These are phyloP conservation scores for Haplosporangium gracile DNA, from an alignment of 192 early-diverging fungal species.

Conservation along the genomic window DNA sequence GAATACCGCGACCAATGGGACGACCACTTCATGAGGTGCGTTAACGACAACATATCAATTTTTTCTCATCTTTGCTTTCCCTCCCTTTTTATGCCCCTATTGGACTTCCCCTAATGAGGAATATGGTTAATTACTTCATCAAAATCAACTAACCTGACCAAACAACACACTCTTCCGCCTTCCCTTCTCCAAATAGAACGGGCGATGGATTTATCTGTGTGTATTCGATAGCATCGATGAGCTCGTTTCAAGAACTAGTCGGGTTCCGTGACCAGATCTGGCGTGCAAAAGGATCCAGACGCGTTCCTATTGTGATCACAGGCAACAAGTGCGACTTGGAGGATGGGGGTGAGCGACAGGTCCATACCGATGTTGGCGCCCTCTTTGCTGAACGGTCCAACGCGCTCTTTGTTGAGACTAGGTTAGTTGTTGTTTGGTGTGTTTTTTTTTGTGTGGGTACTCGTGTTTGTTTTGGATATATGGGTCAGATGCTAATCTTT, in stretches of 20 bases:
- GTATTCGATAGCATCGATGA: slow-evolving; percentile 81
- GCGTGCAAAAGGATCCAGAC: slow-evolving; percentile 83
- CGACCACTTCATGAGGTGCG: slow-evolving; percentile 46
- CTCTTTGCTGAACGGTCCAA: slow-evolving; percentile 69
- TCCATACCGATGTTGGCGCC: slow-evolving; percentile 65
- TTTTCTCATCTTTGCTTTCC: not conserved
- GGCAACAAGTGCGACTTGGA: slow-evolving; percentile 92
- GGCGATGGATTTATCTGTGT: slow-evolving; percentile 91
- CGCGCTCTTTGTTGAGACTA: slow-evolving; percentile 74
- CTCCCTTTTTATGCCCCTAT: not conserved
- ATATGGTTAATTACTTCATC: not conserved
- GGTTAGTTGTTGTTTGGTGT: slow-evolving; percentile 20
- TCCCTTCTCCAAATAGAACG: slow-evolving; percentile 62
- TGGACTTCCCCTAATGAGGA: not conserved
- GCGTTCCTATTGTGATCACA: slow-evolving; percentile 84
- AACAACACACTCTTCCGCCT: not conserved
- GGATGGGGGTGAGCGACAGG: slow-evolving; percentile 68
- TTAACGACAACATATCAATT: not conserved
- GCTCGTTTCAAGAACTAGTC: slow-evolving; percentile 83
- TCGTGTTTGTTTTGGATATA: not conserved
- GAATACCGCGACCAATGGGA: slow-evolving; percentile 73
- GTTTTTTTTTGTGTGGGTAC: too few species aligned
- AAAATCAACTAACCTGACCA: not conserved
- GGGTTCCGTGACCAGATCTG: slow-evolving; percentile 81
- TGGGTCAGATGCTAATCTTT: slow-evolving; percentile 3